Conservation (phyloP, 164 flowering plant species). For the Echeveria elegans region DNA sequence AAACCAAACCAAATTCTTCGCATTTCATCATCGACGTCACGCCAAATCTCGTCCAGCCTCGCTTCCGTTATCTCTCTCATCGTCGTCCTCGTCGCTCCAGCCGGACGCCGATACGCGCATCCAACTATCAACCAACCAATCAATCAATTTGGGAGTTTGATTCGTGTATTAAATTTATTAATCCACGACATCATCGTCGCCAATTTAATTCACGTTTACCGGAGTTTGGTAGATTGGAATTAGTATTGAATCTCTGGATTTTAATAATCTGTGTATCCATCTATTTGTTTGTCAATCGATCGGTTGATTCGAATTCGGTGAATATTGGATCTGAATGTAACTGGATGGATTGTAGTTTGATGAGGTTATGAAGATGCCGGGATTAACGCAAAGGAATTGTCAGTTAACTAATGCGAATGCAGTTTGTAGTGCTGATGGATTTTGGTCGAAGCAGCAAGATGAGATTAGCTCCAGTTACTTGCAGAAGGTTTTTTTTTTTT, state of each 20-base stretch:
- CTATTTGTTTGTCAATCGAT: too few relatives aligned
- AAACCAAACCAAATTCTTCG: background rate
- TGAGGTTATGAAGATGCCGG: slow-evolving; percentile 25
- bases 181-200: too few relatives aligned
- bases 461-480: slow-evolving; percentile 76
- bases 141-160: too few relatives aligned
- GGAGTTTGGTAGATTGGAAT: too few relatives aligned
- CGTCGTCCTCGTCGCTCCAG: too few relatives aligned
- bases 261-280: too few relatives aligned
- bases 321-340: background rate
- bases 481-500: slow-evolving; percentile 54
- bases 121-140: too few relatives aligned
- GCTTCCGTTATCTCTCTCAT: too few relatives aligned
- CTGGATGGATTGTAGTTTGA: background rate
- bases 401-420: slow-evolving; percentile 3
- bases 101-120: background rate
- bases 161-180: too few relatives aligned
- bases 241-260: too few relatives aligned
- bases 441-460: slow-evolving; percentile 79
- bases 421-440: slow-evolving; percentile 35
- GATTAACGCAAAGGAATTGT: slow-evolving; percentile 19
- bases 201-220: background rate
- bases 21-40: background rate
- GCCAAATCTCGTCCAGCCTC: background rate
- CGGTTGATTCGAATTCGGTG: too few relatives aligned